Conservation (phyloP, 2,329 filamentous ascomycete genomes). For the Aspergillus ibericus region DNA sequence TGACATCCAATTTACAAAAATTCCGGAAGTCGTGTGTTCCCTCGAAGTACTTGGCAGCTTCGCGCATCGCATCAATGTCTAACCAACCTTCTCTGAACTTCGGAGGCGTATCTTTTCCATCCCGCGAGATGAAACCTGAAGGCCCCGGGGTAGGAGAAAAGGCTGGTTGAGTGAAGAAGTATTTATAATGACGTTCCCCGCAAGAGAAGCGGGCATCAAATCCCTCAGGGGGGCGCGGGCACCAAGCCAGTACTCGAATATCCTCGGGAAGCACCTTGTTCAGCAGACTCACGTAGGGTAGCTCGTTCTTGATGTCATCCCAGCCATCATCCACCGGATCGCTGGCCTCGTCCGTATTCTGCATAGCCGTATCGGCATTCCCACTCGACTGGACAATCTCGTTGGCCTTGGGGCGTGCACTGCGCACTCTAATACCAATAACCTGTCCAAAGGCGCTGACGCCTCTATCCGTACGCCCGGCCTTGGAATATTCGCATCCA, state of each 20-base stretch:
- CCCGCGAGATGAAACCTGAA: conserved; percentile 48
- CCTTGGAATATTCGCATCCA: conserved; percentile 89
- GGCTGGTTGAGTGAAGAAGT: conserved; percentile 96
- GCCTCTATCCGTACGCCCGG: conserved; percentile 86
- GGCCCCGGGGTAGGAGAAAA: conserved; percentile 67
- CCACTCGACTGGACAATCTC: conserved; percentile 3
- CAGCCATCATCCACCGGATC: conserved; percentile 47
- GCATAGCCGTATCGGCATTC: conserved; percentile 14
- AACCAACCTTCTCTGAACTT: conserved; percentile 70
- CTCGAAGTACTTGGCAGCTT: conserved; percentile 75
- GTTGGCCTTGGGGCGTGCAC: conserved; percentile 62
- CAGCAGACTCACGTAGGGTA: conserved; percentile 78
- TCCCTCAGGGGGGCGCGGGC: conserved; percentile 71
- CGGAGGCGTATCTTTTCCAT: conserved; percentile 21
- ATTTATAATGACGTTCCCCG: conserved; percentile 85
- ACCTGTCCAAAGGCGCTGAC: conserved; percentile 98
- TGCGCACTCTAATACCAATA: conserved; percentile 77
- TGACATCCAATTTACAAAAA: conserved; percentile 89
- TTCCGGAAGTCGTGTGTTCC: conserved; percentile 94
- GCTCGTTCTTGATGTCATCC: conserved; percentile 74
- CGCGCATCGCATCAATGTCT: conserved; percentile 81
- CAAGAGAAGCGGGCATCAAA: conserved; percentile 95
- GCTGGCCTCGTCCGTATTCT: conserved; percentile 22
- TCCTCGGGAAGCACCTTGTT: conserved; percentile 87
- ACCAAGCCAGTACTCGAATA: conserved; percentile 92